Evolutionary conservation across 495 filamentous ascomycete genomes (phyloP).

Genomic region (Trypethelium eluteriae): DNA sequence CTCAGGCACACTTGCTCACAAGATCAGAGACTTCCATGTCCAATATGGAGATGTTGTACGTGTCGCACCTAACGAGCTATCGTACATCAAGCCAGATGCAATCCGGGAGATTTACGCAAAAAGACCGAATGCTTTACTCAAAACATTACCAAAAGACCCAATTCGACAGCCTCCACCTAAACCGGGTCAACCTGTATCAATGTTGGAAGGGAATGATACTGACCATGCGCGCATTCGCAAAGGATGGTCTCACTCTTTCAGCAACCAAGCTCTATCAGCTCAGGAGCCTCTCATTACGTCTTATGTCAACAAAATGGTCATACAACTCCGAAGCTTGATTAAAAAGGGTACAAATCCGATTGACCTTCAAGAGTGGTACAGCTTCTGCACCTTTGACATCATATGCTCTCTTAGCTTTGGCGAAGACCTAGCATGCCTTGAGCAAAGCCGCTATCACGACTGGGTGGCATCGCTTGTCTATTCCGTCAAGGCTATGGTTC

Average conservation of each 20-base stretch:
- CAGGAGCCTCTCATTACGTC: conserved; percentile 22
- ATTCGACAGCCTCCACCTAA: conserved; percentile 17
- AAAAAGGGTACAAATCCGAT: conserved; percentile 8
- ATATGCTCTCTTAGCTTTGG: conserved; percentile 30
- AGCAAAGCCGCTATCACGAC: conserved; percentile 19
- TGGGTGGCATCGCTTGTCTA: conserved; percentile 25
- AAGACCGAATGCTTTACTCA: background rate
- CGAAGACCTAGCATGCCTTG: conserved; percentile 28
- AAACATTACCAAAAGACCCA: conserved; percentile 27
- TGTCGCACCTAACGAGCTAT: conserved; percentile 26
- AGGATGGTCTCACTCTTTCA: conserved; percentile 26
- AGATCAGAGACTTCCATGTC: conserved; percentile 19
- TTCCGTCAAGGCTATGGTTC: conserved; percentile 8
- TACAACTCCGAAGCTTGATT: background rate
- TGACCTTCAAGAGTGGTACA: conserved; percentile 27
- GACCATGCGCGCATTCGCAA: conserved; percentile 27
- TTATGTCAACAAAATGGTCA: conserved; percentile 20
- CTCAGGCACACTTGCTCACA: conserved; percentile 16
- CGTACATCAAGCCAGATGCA: conserved; percentile 21
- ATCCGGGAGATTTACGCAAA: conserved; percentile 27
- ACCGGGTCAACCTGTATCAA: conserved; percentile 19
- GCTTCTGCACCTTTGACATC: conserved; percentile 31
- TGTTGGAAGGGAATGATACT: conserved; percentile 28
- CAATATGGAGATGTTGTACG: conserved; percentile 28
- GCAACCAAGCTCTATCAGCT: conserved; percentile 24